Evolutionary conservation across 805 yeast genomes (phyloP), one percentile per base, ranked within the genome.

Genomic region (Lipomyces sp.): DNA sequence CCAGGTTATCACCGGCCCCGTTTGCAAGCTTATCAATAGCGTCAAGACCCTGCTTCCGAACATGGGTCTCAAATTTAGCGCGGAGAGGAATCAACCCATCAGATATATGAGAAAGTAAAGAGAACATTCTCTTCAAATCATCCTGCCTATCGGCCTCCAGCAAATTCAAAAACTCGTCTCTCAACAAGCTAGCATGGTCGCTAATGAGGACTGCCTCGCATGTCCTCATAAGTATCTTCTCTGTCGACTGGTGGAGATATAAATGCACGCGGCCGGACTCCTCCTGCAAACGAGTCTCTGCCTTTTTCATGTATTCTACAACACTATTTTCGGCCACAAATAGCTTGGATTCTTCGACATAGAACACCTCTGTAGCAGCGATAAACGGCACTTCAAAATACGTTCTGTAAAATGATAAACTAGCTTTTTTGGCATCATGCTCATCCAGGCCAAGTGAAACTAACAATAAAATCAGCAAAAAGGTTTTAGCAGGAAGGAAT

Each of bases 371-470:
- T 2, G 77, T 73, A 23, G 80, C 82, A 22, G 78, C 80, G 58
- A 93, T 74, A 65, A 88, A 93, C 35, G 81, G 80, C 38, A 71
- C 75, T 67, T 93, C 96, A 63, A 91, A 93, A 61, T 78, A 77
- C 50, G 81, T 81, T 58, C 84, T 80, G 70, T 93, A 93, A 29
- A 90, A 89, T 19, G 82, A 77, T 63, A 90, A 74, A 64, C 86
- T 88, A 45, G 87, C 80, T 64, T 88, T 89, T 70, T 86, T 89
- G 67, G 86, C 76, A 68, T 89, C 97, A 65, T 84, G 89, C 51
- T 81, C 82, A 65, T 93, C 98, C 60, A 95, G 83, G 3, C 98
- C 98, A 57, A 93, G 74, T 39, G 82, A 78, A 11, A 91, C 96
- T 55, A 29, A 4, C 13, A 24, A 14, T 6, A 34, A 26, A 28